These are phyloP conservation scores for Tylopilus sp. DNA, from an alignment of 768 basidiomycete species.

Conservation along the genomic window DNA sequence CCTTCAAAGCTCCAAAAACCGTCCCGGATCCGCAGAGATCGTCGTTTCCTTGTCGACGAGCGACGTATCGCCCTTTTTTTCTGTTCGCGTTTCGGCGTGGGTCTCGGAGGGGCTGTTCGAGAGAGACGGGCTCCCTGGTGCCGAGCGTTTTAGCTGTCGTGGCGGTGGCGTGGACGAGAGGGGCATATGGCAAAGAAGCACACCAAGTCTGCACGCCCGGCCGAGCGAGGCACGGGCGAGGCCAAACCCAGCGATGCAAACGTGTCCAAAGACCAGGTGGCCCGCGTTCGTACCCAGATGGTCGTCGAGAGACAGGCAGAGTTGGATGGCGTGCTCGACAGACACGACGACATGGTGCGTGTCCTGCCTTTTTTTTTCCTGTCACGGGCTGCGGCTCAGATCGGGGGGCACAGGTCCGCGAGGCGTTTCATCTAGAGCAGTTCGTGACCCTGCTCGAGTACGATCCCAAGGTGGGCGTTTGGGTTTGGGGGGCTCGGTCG, in stretches of 20 bases:
- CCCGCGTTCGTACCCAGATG: slow-evolving; percentile 41
- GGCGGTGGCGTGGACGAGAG: slow-evolving; percentile 4
- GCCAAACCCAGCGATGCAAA: not conserved
- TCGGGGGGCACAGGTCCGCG: slow-evolving; percentile 61
- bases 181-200: slow-evolving; percentile 23
- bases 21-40: slow-evolving; percentile 67
- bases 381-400: too few relatives aligned
- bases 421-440: slow-evolving; percentile 85
- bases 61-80: not conserved
- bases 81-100: not conserved
- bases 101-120: too few relatives aligned
- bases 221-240: not conserved
- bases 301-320: slow-evolving; percentile 58
- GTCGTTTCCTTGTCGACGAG: slow-evolving; percentile 12
- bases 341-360: slow-evolving; percentile 75
- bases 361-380: not conserved
- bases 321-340: slow-evolving; percentile 55
- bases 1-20: slow-evolving; percentile 64
- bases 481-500: not conserved
- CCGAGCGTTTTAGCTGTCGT: not conserved
- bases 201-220: slow-evolving; percentile 7
- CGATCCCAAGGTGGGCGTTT: slow-evolving; percentile 60
- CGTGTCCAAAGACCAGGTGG: slow-evolving; percentile 24
- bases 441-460: slow-evolving; percentile 74
- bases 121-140: too few relatives aligned